Base-by-base conservation (phyloP, 805 yeast genomes). In the Yarrowia bubula region DNA sequence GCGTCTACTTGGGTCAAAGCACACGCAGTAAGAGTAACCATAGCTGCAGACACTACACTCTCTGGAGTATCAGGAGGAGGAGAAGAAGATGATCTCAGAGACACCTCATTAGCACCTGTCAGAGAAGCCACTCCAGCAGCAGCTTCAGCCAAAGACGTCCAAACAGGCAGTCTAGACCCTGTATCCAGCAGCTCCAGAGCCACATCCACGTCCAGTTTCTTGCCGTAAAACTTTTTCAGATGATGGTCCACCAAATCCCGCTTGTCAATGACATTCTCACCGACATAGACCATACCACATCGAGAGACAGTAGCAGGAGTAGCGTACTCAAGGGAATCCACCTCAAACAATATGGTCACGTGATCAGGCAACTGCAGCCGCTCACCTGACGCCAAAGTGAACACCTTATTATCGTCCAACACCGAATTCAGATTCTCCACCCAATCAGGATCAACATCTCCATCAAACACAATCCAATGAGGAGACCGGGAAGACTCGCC, bases 371-470 rank as follows among this genome's bases (percentile, higher is more conserved):
- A 74, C 1, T 81, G 77, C 7, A 93, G 72, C 22, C 97, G 82
- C 73, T 93, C 98, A 43, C 98, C 98, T 71, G 86, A 91, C 0
- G 98, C 95, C 9, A 93, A 77, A 0, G 98, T 92, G 46, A 93
- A 75, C 1, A 88, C 69, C 68, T 83, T 85, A 75, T 92, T 93
- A 69, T 93, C 98, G 75, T 93, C 98, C 15, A 93, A 78, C 9
- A 92, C 95, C 77, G 96, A 88, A 76, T 93, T 93, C 68, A 93
- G 77, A 65, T 88, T 88, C 71, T 93, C 98, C 1, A 90, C 90
- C 96, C 98, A 93, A 43, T 84, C 86, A 0, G 98, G 98, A 72
- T 93, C 98, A 39, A 93, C 83, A 70, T 91, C 97, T 43, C 98
- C 96, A 75, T 93, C 98, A 72, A 93, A 89, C 0, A 92, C 81